Base-by-base conservation (phyloP, 148 eudicot species). In the Salicornia ramosissima region DNA sequence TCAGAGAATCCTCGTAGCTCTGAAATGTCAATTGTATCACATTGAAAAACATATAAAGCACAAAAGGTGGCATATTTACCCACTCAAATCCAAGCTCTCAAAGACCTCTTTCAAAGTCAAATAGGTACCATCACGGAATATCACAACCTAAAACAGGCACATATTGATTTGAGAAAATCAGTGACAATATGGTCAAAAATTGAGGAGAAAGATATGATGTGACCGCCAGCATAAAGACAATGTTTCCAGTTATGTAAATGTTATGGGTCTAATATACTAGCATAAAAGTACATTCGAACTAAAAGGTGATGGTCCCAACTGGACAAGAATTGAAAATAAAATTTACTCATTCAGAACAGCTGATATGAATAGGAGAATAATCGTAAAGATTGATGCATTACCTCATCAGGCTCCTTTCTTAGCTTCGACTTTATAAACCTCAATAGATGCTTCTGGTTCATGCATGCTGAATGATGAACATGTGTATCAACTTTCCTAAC, bases 401-500 rank as follows among this genome's bases (percentile, higher is more conserved):
- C 98, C 97, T 94, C 98, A 67, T 86, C 98, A 76, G 98, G 98
- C 73, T 94, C 98, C 84, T 94, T 94, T 72, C 96, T 87, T 84
- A 90, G 80, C 86, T 94, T 94, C 56, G 97, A 94, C 80, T 94
- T 94, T 39, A 94, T 94, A 73, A 94, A 94, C 83, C 98, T 88
- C 77, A 94, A 78, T 69, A 94, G 90, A 88, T 94, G 98, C 75
- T 94, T 94, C 82, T 94, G 98, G 77, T 94, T 94, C 99, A 95
- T 95, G 87, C 99, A 95, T 58, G 99, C 99, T 12, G 99, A 95
- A 85, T 95, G 99, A 80, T 95, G 99, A 74, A 95, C 99, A 65
- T 95, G 99, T 0, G 99, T 95, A 54, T 95, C 99, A 73, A 95
- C 99, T 84, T 95, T 95, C 80, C 99, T 82, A 53, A 95, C 99